phyloP scores from a whole-genome alignment of 2,329 filamentous ascomycete genomes.

The Pestalotiopsis sp. region DNA sequence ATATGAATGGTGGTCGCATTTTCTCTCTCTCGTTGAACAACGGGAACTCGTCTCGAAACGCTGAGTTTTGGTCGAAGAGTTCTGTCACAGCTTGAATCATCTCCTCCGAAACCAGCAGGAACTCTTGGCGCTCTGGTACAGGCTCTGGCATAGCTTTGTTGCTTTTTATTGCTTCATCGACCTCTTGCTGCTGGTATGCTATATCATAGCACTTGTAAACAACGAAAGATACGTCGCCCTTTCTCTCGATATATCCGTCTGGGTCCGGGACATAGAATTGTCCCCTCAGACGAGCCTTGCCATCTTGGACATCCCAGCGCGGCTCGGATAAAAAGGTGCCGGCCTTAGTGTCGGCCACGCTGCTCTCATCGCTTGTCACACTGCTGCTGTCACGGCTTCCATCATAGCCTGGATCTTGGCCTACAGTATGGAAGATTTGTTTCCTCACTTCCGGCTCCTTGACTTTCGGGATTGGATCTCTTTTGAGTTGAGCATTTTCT shows the following conservation, averaged over 20 bases:
- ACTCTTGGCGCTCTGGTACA: background rate
- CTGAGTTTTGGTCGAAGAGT: background rate
- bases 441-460: background rate
- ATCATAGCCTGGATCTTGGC: background rate
- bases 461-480: too few relatives aligned
- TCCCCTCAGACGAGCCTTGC: background rate
- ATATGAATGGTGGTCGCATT: background rate
- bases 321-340: background rate
- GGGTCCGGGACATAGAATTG: background rate
- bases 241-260: background rate
- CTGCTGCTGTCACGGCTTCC: too few relatives aligned
- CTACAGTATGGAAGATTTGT: background rate
- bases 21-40: background rate
- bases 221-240: background rate
- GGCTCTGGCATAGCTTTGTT: background rate
- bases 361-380: too few relatives aligned
- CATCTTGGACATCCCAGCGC: background rate
- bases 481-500: too few relatives aligned
- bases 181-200: background rate
- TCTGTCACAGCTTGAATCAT: background rate
- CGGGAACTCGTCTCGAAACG: background rate
- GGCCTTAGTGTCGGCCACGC: too few relatives aligned
- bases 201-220: background rate
- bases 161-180: background rate
- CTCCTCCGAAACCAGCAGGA: background rate